A percentile compares a stretch with the other conserved stretches of the same genome.
Conservation (phyloP, 2,329 filamentous ascomycete species). For the Botryosphaeria agaves region DNA sequence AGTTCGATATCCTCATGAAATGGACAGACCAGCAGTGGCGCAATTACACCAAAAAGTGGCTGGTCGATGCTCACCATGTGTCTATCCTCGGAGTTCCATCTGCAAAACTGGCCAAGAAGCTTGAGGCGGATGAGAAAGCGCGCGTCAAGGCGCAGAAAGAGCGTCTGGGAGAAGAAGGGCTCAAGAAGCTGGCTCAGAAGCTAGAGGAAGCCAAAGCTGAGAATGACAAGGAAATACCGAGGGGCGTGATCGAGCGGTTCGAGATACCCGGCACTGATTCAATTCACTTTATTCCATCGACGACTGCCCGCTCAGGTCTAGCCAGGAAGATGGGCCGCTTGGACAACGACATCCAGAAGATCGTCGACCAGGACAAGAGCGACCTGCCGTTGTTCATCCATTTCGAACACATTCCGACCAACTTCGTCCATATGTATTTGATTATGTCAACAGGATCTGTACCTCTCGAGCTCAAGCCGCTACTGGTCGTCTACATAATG, state of each 20-base stretch:
- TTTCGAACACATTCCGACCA: constrained; percentile 85
- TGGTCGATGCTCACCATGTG: constrained; percentile 70
- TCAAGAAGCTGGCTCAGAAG: constrained; percentile 56
- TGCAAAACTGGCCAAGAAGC: constrained; percentile 54
- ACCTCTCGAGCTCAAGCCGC: constrained; percentile 66
- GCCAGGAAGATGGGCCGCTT: constrained; percentile 53
- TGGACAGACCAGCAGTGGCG: constrained; percentile 83
- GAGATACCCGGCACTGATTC: constrained; percentile 71
- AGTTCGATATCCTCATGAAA: constrained; percentile 49
- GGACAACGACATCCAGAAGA: constrained; percentile 53
- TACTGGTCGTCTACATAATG: constrained; percentile 70
- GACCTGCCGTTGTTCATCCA: constrained; percentile 77
- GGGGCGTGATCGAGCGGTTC: constrained; percentile 64
- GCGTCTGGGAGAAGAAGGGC: constrained; percentile 62
- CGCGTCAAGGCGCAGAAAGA: constrained; percentile 65
- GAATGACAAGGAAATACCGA: constrained; percentile 76
- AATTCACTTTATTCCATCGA: constrained; percentile 86
- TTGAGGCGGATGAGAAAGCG: constrained; percentile 66
- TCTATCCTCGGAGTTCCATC: constrained; percentile 83
- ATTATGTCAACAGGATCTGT: constrained; percentile 64
- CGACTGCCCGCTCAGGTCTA: constrained; percentile 64
- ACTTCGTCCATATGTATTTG: constrained; percentile 74
- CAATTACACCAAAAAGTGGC: constrained; percentile 64
- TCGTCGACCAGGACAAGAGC: constrained; percentile 51
- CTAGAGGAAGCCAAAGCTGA: constrained; percentile 72